Evolutionary conservation across 345 rosid genomes (phyloP).

Genomic region (Cardamine resedifolia): DNA sequence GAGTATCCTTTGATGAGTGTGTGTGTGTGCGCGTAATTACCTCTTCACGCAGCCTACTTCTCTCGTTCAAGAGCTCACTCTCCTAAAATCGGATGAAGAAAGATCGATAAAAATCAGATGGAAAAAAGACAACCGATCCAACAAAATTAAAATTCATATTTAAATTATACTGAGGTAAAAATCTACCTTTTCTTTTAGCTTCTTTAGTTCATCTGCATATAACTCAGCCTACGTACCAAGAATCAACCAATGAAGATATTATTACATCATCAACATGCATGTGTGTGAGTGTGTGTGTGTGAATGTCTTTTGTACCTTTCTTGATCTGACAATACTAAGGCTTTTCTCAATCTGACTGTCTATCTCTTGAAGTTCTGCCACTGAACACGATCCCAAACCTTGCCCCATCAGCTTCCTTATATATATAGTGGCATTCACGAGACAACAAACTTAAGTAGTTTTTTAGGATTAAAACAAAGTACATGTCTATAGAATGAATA

Average conservation of each 20-base stretch:
- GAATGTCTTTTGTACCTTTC: conserved; percentile 50
- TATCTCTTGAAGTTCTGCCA: conserved; percentile 50
- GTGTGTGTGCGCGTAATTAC: conserved; percentile 31
- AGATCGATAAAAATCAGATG: neutral
- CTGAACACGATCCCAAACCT: conserved; percentile 46
- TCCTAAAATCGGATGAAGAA: conserved; percentile 43
- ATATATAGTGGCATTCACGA: neutral
- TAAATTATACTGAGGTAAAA: neutral
- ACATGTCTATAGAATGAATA: neutral
- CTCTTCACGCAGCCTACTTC: conserved; percentile 41
- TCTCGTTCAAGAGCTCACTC: conserved; percentile 46
- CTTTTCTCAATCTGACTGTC: conserved; percentile 54
- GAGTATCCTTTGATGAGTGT: neutral
- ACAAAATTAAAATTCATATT: neutral
- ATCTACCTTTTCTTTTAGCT: conserved; percentile 50
- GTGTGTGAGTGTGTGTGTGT: neutral
- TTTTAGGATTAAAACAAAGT: neutral
- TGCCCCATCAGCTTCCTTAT: conserved; percentile 66
- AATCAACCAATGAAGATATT: conserved; percentile 14
- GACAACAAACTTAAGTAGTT: neutral
- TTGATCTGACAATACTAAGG: conserved; percentile 52
- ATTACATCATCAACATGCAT: neutral
- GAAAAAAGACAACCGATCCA: neutral
- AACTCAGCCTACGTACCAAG: conserved; percentile 46
- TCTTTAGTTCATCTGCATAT: conserved; percentile 42